Percentiles rank a stretch among this genome's conserved stretches.
Evolutionary conservation across 1,284 basidiomycete species (phyloP).

Genomic region (Puccinia novopanici): DNA sequence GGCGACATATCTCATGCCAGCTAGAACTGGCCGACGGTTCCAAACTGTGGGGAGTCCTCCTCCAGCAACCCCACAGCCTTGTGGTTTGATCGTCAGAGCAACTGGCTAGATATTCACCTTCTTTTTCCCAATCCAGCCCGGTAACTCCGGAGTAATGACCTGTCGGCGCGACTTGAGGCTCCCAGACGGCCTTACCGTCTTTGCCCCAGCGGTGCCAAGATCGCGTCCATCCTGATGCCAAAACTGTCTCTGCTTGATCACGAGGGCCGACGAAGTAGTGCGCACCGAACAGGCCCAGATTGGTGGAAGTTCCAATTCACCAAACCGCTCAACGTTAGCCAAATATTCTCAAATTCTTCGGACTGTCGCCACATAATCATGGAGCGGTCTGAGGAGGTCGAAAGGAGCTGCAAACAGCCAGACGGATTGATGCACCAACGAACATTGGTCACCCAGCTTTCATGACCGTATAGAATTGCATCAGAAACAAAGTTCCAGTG

Average conservation of each 20-base stretch:
- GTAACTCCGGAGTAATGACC: constrained; percentile 79
- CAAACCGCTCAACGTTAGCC: constrained; percentile 88
- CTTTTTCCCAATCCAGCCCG: constrained; percentile 78
- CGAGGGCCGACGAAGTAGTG: constrained; percentile 65
- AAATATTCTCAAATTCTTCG: constrained; percentile 63
- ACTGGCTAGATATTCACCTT: constrained; percentile 78
- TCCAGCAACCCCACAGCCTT: constrained; percentile 72
- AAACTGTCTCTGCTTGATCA: constrained; percentile 65
- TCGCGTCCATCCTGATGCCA: constrained; percentile 89
- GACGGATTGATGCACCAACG: constrained; percentile 65
- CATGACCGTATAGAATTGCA: constrained; percentile 86
- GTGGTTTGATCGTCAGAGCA: constrained; percentile 81
- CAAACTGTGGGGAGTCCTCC: constrained; percentile 45
- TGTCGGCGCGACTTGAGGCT: constrained; percentile 72
- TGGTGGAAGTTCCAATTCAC: constrained; percentile 77
- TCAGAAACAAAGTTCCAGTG: constrained; percentile 79
- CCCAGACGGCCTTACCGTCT: constrained; percentile 65
- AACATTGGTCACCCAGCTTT: constrained; percentile 82
- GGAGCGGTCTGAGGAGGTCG: constrained; percentile 87
- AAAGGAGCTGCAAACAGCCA: constrained; percentile 68
- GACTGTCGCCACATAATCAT: constrained; percentile 82
- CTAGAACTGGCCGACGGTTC: constrained; percentile 48
- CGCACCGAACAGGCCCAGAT: constrained; percentile 85
- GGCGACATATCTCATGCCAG: constrained; percentile 86
- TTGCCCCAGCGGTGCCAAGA: constrained; percentile 79